phyloP scores from a whole-genome alignment of 2,329 filamentous ascomycete genomes.

The Colletotrichum destructivum region DNA sequence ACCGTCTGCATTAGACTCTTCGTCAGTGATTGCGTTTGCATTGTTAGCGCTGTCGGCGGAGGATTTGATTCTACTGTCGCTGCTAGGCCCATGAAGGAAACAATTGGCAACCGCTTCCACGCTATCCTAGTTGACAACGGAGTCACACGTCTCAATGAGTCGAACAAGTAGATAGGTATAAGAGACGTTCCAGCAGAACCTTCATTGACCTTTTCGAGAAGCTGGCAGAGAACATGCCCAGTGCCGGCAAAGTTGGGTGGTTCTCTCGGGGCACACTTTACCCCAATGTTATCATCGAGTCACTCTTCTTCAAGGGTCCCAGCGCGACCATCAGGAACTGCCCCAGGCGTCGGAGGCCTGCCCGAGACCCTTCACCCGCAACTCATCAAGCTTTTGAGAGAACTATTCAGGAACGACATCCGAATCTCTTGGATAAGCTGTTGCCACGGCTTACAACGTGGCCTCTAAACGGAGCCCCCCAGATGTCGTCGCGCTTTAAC shows the following conservation, averaged over 20 bases:
- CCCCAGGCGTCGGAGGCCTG: constrained; percentile 62
- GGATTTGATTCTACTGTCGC: constrained; percentile 92
- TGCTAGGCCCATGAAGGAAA: constrained; percentile 87
- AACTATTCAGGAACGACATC: constrained; percentile 48
- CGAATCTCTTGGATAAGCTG: no score
- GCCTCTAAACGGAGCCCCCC: background rate
- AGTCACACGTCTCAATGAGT: constrained; percentile 89
- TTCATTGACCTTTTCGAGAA: constrained; percentile 64
- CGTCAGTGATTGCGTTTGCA: constrained; percentile 86
- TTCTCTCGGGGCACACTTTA: constrained; percentile 75
- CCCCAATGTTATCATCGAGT: constrained; percentile 42
- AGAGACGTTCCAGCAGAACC: constrained; percentile 81
- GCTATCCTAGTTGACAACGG: constrained; percentile 88
- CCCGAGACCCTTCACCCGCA: constrained; percentile 47
- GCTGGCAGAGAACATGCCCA: constrained; percentile 77
- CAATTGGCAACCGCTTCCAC: constrained; percentile 85
- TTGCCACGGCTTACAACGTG: no score
- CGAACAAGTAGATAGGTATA: constrained; percentile 76
- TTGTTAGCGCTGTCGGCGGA: constrained; percentile 75
- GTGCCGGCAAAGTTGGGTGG: constrained; percentile 85
- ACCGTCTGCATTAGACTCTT: constrained; percentile 84
- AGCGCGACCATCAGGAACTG: constrained; percentile 65
- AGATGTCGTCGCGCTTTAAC: no score
- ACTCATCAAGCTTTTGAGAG: constrained; percentile 43
- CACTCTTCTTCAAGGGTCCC: constrained; percentile 7